Evolutionary conservation across 352 stramenopile genomes (phyloP), one percentile per base, ranked within the genome.

Genomic region (Globisporangium paddicum): DNA sequence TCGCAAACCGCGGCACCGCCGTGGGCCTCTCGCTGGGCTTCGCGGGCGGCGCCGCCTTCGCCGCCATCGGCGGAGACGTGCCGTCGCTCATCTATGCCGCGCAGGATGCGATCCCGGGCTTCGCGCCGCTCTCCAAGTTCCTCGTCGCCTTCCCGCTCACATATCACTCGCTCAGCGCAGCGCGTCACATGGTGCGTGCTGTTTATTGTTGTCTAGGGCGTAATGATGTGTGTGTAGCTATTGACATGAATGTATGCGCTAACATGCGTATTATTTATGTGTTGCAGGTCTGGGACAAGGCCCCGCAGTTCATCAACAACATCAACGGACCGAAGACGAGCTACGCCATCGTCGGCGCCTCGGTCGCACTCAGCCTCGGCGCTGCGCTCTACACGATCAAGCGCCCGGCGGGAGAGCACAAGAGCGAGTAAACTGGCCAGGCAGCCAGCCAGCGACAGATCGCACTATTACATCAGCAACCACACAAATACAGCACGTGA

Each of bases 161-260:
- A 8, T 98, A 98, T 72, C 97, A 99, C 87, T 92, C 86, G 65
- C 71, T 98, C 26, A 87, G 76, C 35, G 95, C 73, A 6, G 62
- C 83, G 10, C 87, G 97, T 44, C 95, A 98, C 75, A 79, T 93
- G 55, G 75, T 84, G 63, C 21, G 71, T 64, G 0, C 10, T 32
- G 2, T 56, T 11, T 58, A n/a, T 44, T 19, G n/a, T n/a, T n/a
- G n/a, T n/a, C n/a, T n/a, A n/a, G n/a, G n/a, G n/a, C n/a, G n/a
- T n/a, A n/a, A n/a, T n/a, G n/a, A n/a, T n/a, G n/a, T n/a, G n/a
- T n/a, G n/a, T n/a, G n/a, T n/a, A n/a, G n/a, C n/a, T n/a, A n/a
- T n/a, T n/a, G n/a, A n/a, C 6, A 25, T n/a, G 13, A 49, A 28
- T 3, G 14, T 9, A 1, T 41, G 18, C 32, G 19, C 18, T 44